These are phyloP conservation scores for Rhododendron ovatum DNA, from an alignment of 148 eudicot species.

Conservation along the genomic window DNA sequence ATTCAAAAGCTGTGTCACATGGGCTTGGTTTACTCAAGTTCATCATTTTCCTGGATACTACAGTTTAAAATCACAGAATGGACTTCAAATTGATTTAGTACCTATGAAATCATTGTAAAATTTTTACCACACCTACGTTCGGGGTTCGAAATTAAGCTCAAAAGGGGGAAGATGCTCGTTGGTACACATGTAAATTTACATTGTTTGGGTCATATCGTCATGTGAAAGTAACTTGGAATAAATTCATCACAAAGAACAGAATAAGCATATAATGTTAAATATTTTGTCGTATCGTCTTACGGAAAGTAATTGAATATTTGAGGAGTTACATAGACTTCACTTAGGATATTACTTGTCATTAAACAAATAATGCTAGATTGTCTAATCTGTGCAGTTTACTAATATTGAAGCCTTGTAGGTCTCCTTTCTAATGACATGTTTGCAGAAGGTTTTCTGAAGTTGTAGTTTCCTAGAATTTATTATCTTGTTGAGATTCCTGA, in stretches of 20 bases:
- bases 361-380: background rate
- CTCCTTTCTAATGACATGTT: background rate
- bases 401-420: background rate
- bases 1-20: background rate
- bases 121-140: background rate
- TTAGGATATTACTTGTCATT: background rate
- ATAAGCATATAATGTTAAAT: background rate
- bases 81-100: background rate
- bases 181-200: background rate
- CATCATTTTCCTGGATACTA: background rate
- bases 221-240: background rate
- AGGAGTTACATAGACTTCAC: background rate
- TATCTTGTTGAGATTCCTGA: background rate
- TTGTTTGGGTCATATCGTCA: background rate
- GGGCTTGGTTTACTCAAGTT: background rate
- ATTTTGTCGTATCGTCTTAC: background rate
- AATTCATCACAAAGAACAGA: background rate
- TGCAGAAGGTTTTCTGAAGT: background rate
- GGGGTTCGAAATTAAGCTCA: background rate
- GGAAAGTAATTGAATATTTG: background rate
- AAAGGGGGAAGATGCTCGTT: background rate
- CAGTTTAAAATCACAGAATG: background rate
- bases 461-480: background rate
- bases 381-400: background rate
- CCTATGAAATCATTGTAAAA: background rate